Percentiles rank a stretch among this genome's conserved stretches.
These are phyloP conservation scores for Akanthomyces muscarius DNA, from an alignment of 2,329 filamentous ascomycete genomes.

Conservation along the genomic window DNA sequence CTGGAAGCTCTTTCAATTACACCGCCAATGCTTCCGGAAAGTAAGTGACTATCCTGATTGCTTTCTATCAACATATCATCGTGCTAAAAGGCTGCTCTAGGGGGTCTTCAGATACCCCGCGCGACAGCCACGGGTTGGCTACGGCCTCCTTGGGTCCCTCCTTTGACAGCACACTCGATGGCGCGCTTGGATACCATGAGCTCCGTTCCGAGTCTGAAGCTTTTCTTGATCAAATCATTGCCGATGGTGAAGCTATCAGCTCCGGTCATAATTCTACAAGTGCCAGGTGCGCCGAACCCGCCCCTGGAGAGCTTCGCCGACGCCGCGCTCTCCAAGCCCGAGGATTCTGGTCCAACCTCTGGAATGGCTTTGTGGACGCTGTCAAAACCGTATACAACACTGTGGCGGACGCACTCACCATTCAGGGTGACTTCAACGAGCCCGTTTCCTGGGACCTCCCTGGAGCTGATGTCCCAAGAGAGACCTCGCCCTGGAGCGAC, in stretches of 20 bases:
- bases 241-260: neutral
- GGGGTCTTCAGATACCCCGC: neutral
- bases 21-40: slow-evolving; percentile 18
- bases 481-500: slow-evolving; percentile 28
- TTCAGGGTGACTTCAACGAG: slow-evolving; percentile 24
- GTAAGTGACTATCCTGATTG: neutral
- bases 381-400: slow-evolving; percentile 10
- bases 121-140: slow-evolving; percentile 20
- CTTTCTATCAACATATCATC: neutral
- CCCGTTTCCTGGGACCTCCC: slow-evolving; percentile 20
- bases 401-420: slow-evolving; percentile 11
- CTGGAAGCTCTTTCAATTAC: slow-evolving; percentile 21
- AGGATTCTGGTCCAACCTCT: slow-evolving; percentile 1
- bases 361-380: slow-evolving; percentile 11
- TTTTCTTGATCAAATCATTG: slow-evolving; percentile 20
- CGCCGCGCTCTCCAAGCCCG: neutral
- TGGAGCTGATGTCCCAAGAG: slow-evolving; percentile 20
- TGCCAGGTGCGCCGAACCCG: neutral
- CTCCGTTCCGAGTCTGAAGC: slow-evolving; percentile 18
- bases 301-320: neutral
- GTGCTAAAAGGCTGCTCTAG: neutral
- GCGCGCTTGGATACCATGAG: slow-evolving; percentile 23
- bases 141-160: slow-evolving; percentile 26
- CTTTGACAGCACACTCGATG: slow-evolving; percentile 30
- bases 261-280: neutral